Evolutionary conservation across 495 filamentous ascomycete species (phyloP), one percentile per base, ranked within the genome.

Genomic region (Cercophora samala): DNA sequence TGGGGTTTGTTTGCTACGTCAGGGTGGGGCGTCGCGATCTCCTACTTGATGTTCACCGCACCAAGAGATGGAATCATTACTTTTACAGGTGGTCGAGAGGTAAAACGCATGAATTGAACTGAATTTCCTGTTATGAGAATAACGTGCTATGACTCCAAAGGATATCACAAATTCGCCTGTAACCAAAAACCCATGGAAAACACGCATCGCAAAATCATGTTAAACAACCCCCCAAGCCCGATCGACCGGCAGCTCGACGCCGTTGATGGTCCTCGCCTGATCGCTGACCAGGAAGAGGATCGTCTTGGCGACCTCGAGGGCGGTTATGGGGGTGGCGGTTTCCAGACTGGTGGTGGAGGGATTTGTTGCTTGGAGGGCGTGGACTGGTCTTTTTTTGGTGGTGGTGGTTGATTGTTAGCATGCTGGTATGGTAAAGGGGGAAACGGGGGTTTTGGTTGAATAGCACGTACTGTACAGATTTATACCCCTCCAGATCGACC

Each of bases 241-340:
- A 62, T 79, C 79, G 9, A 81, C 72, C 0, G 78, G 77, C 60
- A 81, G 37, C 18, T 71, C 63, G 1, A 73, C 69, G 19, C 79
- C 79, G 54, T 75, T 80, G 69, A 81, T 72, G 2, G 69, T 73
- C 51, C 69, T 61, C 21, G 79, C 73, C 53, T 73, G 60, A 68
- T 80, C 78, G 54, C 77, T 73, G 11, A 74, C 70, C 4, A 81
- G 68, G 53, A 79, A 81, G 11, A 76, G 23, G 55, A 81, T 77
- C 24, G 74, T 67, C 65, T 71, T 73, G 56, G 78, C 79, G n/a
- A 81, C 74, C 46, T 74, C 70, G 26, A 72, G 69, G 0, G 76
- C 51, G n/a, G 74, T 72, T 32, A 74, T 76, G 23, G 65, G 60
- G n/a, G n/a, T n/a, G n/a, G n/a, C n/a, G n/a, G n/a, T n/a, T n/a